Conservation (phyloP, 1,139 yeast genomes). For the Hemisphaericaspora xylanilytica region DNA sequence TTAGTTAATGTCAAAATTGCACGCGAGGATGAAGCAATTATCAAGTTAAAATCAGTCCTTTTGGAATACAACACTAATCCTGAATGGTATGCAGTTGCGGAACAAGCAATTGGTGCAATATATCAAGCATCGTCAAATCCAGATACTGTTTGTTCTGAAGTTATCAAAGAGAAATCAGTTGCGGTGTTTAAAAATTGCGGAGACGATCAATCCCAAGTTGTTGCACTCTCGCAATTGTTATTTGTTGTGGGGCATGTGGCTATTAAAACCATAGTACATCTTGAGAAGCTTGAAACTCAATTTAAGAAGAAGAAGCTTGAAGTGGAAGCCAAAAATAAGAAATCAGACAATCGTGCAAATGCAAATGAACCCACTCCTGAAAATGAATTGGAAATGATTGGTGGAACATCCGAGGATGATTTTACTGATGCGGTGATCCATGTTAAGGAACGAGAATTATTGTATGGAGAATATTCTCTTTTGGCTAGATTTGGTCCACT, state of each 20-base stretch:
- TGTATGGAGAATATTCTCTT: slow-evolving; percentile 74
- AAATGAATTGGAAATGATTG: slow-evolving; percentile 87
- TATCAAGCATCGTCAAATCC: slow-evolving; percentile 70
- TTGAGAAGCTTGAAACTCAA: slow-evolving; percentile 80
- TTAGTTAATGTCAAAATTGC: slow-evolving; percentile 36
- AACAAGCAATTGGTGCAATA: slow-evolving; percentile 82
- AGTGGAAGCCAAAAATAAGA: slow-evolving; percentile 34
- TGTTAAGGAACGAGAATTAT: slow-evolving; percentile 78
- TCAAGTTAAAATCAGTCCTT: slow-evolving; percentile 48
- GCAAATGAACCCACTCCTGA: slow-evolving; percentile 45
- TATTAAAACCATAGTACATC: slow-evolving; percentile 75
- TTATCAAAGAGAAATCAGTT: slow-evolving; percentile 56
- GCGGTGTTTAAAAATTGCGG: slow-evolving; percentile 41
- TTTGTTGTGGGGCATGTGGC: slow-evolving; percentile 92
- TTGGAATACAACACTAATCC: slow-evolving; percentile 54
- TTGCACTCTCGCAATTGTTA: slow-evolving; percentile 70
- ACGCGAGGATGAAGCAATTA: slow-evolving; percentile 61
- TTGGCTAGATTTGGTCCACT: slow-evolving; percentile 77
- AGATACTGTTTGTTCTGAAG: slow-evolving; percentile 61
- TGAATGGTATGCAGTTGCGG: slow-evolving; percentile 91
- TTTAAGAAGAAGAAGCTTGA: slow-evolving; percentile 82
- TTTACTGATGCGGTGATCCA: slow-evolving; percentile 83
- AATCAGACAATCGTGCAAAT: slow-evolving; percentile 6
- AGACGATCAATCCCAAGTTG: slow-evolving; percentile 25
- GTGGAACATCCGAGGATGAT: slow-evolving; percentile 94